A percentile compares a stretch with the other conserved stretches of the same genome.
phyloP scores from a whole-genome alignment of 2,329 filamentous ascomycete genomes.

The Aureobasidium pullulans region DNA sequence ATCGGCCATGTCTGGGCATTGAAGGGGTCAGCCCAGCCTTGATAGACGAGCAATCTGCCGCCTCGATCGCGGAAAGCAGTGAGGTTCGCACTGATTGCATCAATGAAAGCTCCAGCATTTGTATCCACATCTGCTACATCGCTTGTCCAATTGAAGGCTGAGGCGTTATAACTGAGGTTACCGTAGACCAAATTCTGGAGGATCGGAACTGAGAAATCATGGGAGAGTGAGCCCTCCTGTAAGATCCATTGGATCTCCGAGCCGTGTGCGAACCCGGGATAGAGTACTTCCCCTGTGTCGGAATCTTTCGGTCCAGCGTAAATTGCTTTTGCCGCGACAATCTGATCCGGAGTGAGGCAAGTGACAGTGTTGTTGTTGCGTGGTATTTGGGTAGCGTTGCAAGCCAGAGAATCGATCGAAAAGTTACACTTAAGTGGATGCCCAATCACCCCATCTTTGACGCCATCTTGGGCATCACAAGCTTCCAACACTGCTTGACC shows the following conservation, averaged over 20 bases:
- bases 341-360: constrained; percentile 29
- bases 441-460: constrained; percentile 42
- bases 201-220: constrained; percentile 32
- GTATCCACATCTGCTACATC: constrained; percentile 30
- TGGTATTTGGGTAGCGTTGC: constrained; percentile 17
- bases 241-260: constrained; percentile 33
- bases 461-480: constrained; percentile 44
- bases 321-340: constrained; percentile 27
- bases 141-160: constrained; percentile 31
- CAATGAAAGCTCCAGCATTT: constrained; percentile 30
- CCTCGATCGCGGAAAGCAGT: constrained; percentile 24
- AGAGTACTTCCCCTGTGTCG: constrained; percentile 24
- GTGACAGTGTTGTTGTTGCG: constrained; percentile 3
- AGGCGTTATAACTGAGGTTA: constrained; percentile 29
- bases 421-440: constrained; percentile 38
- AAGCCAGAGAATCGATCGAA: constrained; percentile 27
- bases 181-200: constrained; percentile 38
- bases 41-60: constrained; percentile 33
- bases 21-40: constrained; percentile 34
- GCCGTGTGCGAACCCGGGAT: constrained; percentile 35
- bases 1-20: constrained; percentile 33
- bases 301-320: constrained; percentile 26
- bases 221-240: constrained; percentile 30
- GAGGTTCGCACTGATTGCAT: constrained; percentile 30
- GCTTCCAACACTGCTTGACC: constrained; percentile 28